These are phyloP conservation scores for Coniochaeta sp. DNA, from an alignment of 2,329 filamentous ascomycete species.

Conservation along the genomic window DNA sequence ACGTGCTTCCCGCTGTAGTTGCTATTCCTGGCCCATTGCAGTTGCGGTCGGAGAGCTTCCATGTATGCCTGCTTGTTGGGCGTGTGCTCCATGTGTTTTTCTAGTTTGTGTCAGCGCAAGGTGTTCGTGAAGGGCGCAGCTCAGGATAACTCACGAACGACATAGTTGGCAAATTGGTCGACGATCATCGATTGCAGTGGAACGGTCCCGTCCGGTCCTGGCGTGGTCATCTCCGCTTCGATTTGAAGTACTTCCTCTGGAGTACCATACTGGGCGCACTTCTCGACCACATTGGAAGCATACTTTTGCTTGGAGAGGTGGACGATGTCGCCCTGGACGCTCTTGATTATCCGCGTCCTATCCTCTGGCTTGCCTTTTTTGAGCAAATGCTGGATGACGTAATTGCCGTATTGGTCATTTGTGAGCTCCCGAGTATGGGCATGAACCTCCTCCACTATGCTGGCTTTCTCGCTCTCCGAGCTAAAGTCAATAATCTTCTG, in stretches of 20 bases:
- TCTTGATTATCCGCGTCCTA: slow-evolving; percentile 60
- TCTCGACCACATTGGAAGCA: slow-evolving; percentile 95
- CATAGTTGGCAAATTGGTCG: slow-evolving; percentile 92
- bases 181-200: slow-evolving; percentile 74
- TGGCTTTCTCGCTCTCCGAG: slow-evolving; percentile 59
- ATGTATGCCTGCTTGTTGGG: slow-evolving; percentile 52
- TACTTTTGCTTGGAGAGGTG: slow-evolving; percentile 88
- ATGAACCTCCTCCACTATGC: slow-evolving; percentile 74
- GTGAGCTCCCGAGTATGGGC: slow-evolving; percentile 64
- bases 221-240: slow-evolving; percentile 51
- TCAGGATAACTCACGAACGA: slow-evolving; percentile 66
- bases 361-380: slow-evolving; percentile 68
- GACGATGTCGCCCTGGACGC: slow-evolving; percentile 66
- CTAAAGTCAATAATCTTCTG: slow-evolving; percentile 86
- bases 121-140: background rate
- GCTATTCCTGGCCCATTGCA: slow-evolving; percentile 54
- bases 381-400: slow-evolving; percentile 91
- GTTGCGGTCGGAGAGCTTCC: slow-evolving; percentile 55
- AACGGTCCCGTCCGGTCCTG: slow-evolving; percentile 57
- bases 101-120: slow-evolving; percentile 4
- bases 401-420: slow-evolving; percentile 87
- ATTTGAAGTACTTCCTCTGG: slow-evolving; percentile 63
- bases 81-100: background rate
- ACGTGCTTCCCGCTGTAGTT: slow-evolving; percentile 57
- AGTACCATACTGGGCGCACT: slow-evolving; percentile 57